A percentile compares a stretch with the other conserved stretches of the same genome.
phyloP scores from a whole-genome alignment of 805 yeast species.

The Nakazawaea molendinolei region DNA sequence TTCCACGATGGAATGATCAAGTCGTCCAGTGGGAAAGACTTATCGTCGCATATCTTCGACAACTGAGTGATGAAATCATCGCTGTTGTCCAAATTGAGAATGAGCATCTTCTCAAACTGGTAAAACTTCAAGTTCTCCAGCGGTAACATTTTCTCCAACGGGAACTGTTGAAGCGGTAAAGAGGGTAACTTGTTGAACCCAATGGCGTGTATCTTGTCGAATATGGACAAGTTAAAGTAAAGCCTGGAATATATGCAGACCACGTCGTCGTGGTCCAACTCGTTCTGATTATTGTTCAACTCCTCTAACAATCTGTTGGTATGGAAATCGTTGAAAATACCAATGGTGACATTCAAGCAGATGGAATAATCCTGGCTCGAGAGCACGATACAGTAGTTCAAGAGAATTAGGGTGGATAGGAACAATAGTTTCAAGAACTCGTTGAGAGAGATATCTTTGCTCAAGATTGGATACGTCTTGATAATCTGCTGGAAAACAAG shows the following conservation, averaged over 20 bases:
- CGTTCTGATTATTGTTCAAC: conserved; percentile 14
- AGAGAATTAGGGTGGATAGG: conserved; percentile 30
- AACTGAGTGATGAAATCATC: conserved; percentile 5
- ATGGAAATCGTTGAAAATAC: conserved; percentile 54
- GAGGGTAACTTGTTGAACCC: conserved; percentile 24
- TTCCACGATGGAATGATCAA: neutral
- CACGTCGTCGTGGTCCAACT: conserved; percentile 9
- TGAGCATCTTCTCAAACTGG: conserved; percentile 14
- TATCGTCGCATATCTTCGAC: neutral
- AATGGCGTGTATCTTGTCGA: conserved; percentile 47
- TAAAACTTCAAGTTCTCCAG: conserved; percentile 6
- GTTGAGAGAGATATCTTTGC: conserved; percentile 22
- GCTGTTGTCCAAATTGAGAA: neutral
- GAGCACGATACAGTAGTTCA: conserved; percentile 51
- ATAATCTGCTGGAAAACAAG: conserved; percentile 28
- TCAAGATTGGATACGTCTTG: conserved; percentile 28
- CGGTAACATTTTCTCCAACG: conserved; percentile 13
- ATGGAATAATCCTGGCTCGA: conserved; percentile 57
- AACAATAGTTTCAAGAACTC: conserved; percentile 25
- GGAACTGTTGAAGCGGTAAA: conserved; percentile 14
- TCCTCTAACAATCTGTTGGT: conserved; percentile 32
- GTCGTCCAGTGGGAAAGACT: too few species aligned
- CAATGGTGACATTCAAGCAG: conserved; percentile 45
- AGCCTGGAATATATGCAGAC: conserved; percentile 26
- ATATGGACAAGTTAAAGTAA: conserved; percentile 37